Evolutionary conservation across 1,284 basidiomycete genomes (phyloP), one percentile per base, ranked within the genome.

Genomic region (Entoloma clypeatum): DNA sequence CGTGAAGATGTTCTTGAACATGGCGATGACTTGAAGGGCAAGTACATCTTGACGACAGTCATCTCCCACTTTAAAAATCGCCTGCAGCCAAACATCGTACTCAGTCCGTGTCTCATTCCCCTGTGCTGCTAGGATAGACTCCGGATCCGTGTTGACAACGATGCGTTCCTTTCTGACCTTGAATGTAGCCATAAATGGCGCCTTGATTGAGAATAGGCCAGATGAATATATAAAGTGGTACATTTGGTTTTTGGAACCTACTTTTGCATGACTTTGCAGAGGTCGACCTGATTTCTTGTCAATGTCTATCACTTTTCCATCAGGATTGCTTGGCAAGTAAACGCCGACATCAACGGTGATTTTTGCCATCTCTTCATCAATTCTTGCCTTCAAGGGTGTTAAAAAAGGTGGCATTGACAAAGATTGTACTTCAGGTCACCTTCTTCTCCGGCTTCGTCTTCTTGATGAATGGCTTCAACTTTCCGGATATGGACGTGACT

Each of bases 151-250:
- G 48, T 79, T 68, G 22, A 87, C 63, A 10, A 79, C 72, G 11
- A 79, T 62, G 8, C 75, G 72, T 51, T 90, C 82, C 62, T 92
- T 94, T 48, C 87, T 79, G 14, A 99, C 96, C 72, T 95, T 96
- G 76, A 99, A 99, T 0, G 96, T 98, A 0, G 96, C 96, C 96
- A 99, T 99, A 70, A 99, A 99, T 0, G 96, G 96, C 4, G 96
- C 94, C 92, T 94, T 47, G 3, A n/a, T n/a, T n/a, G n/a, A n/a
- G 17, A 13, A 28, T n/a, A 19, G 24, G 7, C 41, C n/a, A 50
- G 33, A 17, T 26, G 13, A 33, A 11, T 39, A 19, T 30, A 31
- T 21, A 16, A 18, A 19, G 28, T 13, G 39, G 25, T 11, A 28
- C 33, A 35, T 2, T 5, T 19, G 13, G 9, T 41, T 8, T 11